These are phyloP conservation scores for Calonectria henricotiae DNA, from an alignment of 2,329 filamentous ascomycete genomes.

Conservation along the genomic window DNA sequence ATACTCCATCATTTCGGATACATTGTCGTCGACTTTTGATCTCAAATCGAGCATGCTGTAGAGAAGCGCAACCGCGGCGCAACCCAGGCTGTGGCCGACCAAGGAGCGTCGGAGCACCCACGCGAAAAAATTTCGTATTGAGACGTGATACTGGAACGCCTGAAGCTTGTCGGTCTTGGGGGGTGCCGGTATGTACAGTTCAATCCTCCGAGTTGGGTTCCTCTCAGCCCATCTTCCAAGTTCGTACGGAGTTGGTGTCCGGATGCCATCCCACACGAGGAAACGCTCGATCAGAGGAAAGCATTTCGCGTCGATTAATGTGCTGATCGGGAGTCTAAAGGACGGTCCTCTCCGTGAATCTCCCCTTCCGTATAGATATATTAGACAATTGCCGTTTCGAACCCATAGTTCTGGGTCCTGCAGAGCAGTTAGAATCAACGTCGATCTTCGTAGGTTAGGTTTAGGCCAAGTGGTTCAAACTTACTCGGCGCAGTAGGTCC, in stretches of 20 bases:
- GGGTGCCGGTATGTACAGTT: conserved; percentile 82
- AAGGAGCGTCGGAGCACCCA: conserved; percentile 78
- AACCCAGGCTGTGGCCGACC: conserved; percentile 78
- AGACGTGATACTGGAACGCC: conserved; percentile 75
- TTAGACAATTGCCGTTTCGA: conserved; percentile 77
- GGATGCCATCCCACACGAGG: conserved; percentile 56
- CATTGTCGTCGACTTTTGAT: conserved; percentile 69
- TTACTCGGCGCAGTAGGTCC: conserved; percentile 67
- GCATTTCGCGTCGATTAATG: conserved; percentile 73
- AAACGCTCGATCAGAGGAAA: conserved; percentile 73
- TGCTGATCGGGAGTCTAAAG: conserved; percentile 76
- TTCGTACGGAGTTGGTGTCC: conserved; percentile 50
- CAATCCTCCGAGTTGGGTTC: conserved; percentile 60
- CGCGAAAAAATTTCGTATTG: conserved; percentile 83
- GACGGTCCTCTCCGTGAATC: conserved; percentile 78
- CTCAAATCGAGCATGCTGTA: conserved; percentile 77
- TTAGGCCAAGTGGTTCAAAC: conserved; percentile 43
- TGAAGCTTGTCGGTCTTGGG: conserved; percentile 68
- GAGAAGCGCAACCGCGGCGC: conserved; percentile 76
- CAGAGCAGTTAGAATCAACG: background rate
- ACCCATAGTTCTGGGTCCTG: conserved; percentile 83
- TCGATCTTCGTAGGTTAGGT: background rate
- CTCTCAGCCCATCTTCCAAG: conserved; percentile 56
- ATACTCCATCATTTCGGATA: conserved; percentile 76
- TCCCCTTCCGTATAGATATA: conserved; percentile 79